These are phyloP conservation scores for Meyerozyma smithsonii DNA, from an alignment of 1,139 yeast species.

Conservation along the genomic window DNA sequence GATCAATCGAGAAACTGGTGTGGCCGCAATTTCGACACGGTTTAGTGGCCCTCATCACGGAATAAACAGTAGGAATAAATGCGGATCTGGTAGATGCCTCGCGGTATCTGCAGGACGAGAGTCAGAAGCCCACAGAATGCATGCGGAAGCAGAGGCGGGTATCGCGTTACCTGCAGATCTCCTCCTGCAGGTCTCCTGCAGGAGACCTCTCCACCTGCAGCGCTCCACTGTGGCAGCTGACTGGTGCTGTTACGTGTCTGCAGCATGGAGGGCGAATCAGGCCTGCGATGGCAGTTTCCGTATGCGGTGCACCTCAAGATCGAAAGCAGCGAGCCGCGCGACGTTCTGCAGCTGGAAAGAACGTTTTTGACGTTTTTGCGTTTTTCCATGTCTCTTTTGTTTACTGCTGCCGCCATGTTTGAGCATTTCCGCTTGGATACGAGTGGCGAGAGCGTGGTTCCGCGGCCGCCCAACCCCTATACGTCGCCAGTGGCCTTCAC, in stretches of 20 bases:
- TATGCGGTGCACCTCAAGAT: constrained; percentile 34
- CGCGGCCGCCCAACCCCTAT: constrained; percentile 11
- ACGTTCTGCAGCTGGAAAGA: constrained; percentile 57
- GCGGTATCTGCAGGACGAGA: not conserved
- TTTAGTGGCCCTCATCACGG: constrained; percentile 13
- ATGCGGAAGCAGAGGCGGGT: too few species aligned
- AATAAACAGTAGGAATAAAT: constrained; percentile 1
- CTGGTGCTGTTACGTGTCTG: too few species aligned
- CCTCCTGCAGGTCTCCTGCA: too few species aligned
- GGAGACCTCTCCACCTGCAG: too few species aligned
- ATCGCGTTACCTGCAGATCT: too few species aligned
- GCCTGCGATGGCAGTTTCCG: constrained; percentile 12
- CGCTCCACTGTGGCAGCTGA: too few species aligned
- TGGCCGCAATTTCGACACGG: constrained; percentile 32
- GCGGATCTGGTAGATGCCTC: not conserved
- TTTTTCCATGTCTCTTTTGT: constrained; percentile 44
- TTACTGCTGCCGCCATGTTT: constrained; percentile 49
- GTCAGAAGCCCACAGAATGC: too few species aligned
- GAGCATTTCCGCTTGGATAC: constrained; percentile 47
- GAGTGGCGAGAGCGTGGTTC: constrained; percentile 9
- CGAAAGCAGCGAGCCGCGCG: constrained; percentile 54
- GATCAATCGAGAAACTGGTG: constrained; percentile 27
- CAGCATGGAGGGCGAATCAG: too few species aligned
- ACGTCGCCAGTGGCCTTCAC: constrained; percentile 34
- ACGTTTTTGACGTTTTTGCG: constrained; percentile 52